Percentiles rank a stretch among this genome's conserved stretches.
These are phyloP conservation scores for Cladosporium sphaerospermum DNA, from an alignment of 2,329 filamentous ascomycete species.

Conservation along the genomic window DNA sequence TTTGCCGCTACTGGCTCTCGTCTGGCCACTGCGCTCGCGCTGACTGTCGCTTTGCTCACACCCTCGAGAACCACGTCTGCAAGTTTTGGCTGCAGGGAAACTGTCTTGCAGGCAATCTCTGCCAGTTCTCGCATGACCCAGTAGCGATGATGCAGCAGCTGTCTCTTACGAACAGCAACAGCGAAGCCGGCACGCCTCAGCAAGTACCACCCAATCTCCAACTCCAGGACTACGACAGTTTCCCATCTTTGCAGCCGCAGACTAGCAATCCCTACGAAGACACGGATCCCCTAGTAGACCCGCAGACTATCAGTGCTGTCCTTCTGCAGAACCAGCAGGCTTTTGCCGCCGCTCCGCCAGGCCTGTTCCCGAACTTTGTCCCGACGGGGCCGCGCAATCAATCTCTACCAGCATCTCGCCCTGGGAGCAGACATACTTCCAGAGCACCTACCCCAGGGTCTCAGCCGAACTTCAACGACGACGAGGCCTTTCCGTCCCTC, in stretches of 20 bases:
- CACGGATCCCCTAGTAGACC: conserved; percentile 27
- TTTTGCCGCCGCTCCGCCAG: conserved; percentile 50
- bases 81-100: conserved; percentile 99
- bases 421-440: conserved; percentile 72
- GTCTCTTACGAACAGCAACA: conserved; percentile 50
- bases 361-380: conserved; percentile 57
- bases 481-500: conserved; percentile 87
- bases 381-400: conserved; percentile 36
- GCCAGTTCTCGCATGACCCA: conserved; percentile 95
- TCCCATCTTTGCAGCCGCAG: conserved; percentile 62
- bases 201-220: conserved; percentile 64
- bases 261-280: conserved; percentile 40
- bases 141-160: conserved; percentile 78
- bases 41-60: conserved; percentile 95
- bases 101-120: conserved; percentile 86
- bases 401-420: conserved; percentile 71
- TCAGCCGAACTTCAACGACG: conserved; percentile 69
- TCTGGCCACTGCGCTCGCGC: conserved; percentile 92
- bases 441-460: conserved; percentile 58
- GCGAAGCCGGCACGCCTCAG: conserved; percentile 57
- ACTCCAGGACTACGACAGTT: conserved; percentile 76
- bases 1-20: conserved; percentile 96
- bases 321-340: conserved; percentile 34
- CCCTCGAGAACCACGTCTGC: conserved; percentile 93
- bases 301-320: conserved; percentile 37